Evolutionary conservation across 306 rosid genomes (phyloP), one percentile per base, ranked within the genome.

Genomic region (Vigna nakashimae): DNA sequence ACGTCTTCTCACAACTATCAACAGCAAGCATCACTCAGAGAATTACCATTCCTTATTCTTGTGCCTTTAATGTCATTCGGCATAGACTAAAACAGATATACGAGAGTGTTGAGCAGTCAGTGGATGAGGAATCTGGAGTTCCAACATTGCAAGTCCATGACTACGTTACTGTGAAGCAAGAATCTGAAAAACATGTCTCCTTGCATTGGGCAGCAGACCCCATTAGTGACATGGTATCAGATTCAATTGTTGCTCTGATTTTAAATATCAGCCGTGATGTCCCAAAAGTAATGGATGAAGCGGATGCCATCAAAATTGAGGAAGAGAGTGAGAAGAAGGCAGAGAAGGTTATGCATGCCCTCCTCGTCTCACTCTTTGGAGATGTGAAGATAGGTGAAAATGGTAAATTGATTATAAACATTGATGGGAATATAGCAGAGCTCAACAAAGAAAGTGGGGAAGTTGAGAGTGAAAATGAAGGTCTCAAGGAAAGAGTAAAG

Each of bases 141-240:
- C 87, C 87, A n/a, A 88, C 86, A 0, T 32, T 94, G 83, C 78
- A 71, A 73, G 95, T 94, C 82, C 98, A 92, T 67, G 92, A 88
- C 49, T 88, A 92, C 0, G 93, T 92, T 49, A 90, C 90, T 0
- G 86, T 92, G 82, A 92, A 88, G 87, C 97, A 89, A 7, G 97
- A 94, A 53, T 88, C 97, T 2, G 98, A 94, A 68, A 90, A 86
- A 79, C 97, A 92, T 71, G 51, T 94, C 43, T 92, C 98, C 48
- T 84, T 94, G 79, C 97, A 94, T 84, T 94, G 98, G 98, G 26
- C 81, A 10, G 89, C 98, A 8, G 97, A 94, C 81, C 98, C 97
- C 13, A 84, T 92, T 24, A 89, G 95, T 67, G 97, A 94, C 79
- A 89, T 92, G 97, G 97, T 94, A 1, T 94, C 97, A 1, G 95